Percentiles rank a stretch among this genome's conserved stretches.
phyloP scores from a whole-genome alignment of 106 monocot genomes.

The Apostasia ramifera region DNA sequence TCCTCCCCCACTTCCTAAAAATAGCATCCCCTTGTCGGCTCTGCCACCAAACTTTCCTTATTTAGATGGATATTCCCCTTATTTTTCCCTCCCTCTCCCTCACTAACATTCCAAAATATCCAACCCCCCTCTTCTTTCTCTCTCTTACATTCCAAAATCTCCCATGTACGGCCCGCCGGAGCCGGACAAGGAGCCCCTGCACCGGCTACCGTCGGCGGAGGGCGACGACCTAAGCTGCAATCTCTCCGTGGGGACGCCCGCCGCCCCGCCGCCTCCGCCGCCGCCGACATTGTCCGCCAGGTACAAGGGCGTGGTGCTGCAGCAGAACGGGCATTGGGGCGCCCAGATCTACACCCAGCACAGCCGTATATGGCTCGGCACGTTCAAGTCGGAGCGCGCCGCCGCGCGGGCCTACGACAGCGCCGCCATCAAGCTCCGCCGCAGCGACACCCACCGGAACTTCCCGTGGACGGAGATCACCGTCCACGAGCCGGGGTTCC shows the following conservation, averaged over 20 bases:
- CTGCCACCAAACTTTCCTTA: too few relatives aligned
- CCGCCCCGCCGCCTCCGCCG: not conserved
- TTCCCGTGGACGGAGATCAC: constrained; percentile 11
- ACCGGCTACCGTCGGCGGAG: not conserved
- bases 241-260: not conserved
- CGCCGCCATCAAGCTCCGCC: constrained; percentile 23
- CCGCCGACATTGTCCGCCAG: not conserved
- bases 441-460: constrained; percentile 17
- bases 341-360: constrained; percentile 28
- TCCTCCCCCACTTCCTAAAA: too few relatives aligned
- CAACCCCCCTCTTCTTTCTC: too few relatives aligned
- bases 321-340: constrained; percentile 35
- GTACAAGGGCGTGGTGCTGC: constrained; percentile 31
- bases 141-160: too few relatives aligned
- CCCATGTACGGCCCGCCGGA: too few relatives aligned
- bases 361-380: constrained; percentile 27
- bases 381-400: constrained; percentile 19
- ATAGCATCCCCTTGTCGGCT: too few relatives aligned
- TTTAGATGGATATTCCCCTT: too few relatives aligned
- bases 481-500: constrained; percentile 14
- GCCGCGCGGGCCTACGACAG: constrained; percentile 28
- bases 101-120: too few relatives aligned
- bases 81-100: too few relatives aligned
- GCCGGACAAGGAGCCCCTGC: too few relatives aligned
- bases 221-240: not conserved